Percentiles rank a stretch among this genome's conserved stretches.
These are phyloP conservation scores for Penicillium janthinellum DNA, from an alignment of 2,329 filamentous ascomycete genomes.

Conservation along the genomic window DNA sequence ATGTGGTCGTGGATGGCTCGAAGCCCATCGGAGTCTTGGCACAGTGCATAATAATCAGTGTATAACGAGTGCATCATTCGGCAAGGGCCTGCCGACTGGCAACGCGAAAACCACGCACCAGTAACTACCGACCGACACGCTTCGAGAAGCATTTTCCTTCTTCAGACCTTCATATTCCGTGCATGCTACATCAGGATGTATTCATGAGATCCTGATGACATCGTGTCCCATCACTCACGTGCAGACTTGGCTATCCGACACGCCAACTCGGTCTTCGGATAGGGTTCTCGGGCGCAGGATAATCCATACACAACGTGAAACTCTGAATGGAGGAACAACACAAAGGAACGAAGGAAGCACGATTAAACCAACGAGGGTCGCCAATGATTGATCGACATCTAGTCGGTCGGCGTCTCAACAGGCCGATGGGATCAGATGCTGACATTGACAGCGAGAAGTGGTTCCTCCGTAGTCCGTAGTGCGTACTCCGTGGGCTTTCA, in stretches of 20 bases:
- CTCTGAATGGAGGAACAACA: not conserved
- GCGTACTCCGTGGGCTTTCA: not conserved
- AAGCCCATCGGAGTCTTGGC: constrained; percentile 2
- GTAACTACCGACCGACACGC: not conserved
- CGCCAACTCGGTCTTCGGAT: not conserved
- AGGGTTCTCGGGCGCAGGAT: not conserved
- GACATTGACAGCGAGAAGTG: not conserved
- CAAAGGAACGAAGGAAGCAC: not conserved
- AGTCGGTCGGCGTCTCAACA: not conserved
- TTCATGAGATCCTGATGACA: not conserved
- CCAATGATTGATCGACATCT: not conserved
- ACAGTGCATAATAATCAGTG: constrained; percentile 14
- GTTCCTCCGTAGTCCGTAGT: not conserved
- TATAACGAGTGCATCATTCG: constrained; percentile 8
- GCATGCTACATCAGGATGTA: not conserved
- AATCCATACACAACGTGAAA: not conserved
- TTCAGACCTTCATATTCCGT: not conserved
- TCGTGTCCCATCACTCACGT: not conserved
- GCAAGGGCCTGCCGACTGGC: constrained; percentile 13
- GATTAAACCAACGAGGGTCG: not conserved
- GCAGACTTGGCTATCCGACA: not conserved
- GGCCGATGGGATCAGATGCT: not conserved
- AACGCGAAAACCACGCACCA: not conserved
- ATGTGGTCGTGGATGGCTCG: not conserved
- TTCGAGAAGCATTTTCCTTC: not conserved